A percentile compares a stretch with the other conserved stretches of the same genome.
Conservation (phyloP, 371 early-diverging fungal species). For the Mortierella sp. region DNA sequence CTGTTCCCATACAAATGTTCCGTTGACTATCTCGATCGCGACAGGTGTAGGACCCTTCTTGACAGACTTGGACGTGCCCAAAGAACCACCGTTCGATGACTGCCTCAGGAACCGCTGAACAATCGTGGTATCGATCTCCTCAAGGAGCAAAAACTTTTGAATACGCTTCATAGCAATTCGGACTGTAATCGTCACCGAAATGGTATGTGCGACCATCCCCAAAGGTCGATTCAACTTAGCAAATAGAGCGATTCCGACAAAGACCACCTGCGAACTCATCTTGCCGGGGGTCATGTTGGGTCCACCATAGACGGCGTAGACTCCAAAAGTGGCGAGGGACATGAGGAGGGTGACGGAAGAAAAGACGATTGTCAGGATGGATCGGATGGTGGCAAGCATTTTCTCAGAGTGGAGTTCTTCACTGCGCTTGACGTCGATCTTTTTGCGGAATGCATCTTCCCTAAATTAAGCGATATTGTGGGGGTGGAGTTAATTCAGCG, state of each 20-base stretch:
- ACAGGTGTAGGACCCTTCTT: conserved; percentile 21
- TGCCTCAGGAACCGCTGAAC: conserved; percentile 51
- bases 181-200: conserved; percentile 78
- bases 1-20: conserved; percentile 70
- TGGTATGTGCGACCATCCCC: conserved; percentile 75
- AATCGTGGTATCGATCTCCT: conserved; percentile 80
- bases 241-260: conserved; percentile 94
- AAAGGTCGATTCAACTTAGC: conserved; percentile 93
- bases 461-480: conserved; percentile 60
- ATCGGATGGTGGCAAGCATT: conserved; percentile 30
- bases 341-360: conserved; percentile 83
- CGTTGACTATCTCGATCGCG: conserved; percentile 59
- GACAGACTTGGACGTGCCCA: background rate
- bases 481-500: background rate
- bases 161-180: conserved; percentile 86
- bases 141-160: conserved; percentile 77
- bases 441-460: conserved; percentile 65
- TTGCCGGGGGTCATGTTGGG: conserved; percentile 60
- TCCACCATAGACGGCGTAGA: conserved; percentile 73
- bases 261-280: conserved; percentile 83
- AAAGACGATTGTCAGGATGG: conserved; percentile 52
- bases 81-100: background rate
- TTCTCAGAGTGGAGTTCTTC: conserved; percentile 79
- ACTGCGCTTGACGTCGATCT: conserved; percentile 27
- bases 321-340: conserved; percentile 85